A percentile compares a stretch with the other conserved stretches of the same genome.
These are phyloP conservation scores for Marasmius tenuissimus DNA, from an alignment of 1,284 basidiomycete species.

Conservation along the genomic window DNA sequence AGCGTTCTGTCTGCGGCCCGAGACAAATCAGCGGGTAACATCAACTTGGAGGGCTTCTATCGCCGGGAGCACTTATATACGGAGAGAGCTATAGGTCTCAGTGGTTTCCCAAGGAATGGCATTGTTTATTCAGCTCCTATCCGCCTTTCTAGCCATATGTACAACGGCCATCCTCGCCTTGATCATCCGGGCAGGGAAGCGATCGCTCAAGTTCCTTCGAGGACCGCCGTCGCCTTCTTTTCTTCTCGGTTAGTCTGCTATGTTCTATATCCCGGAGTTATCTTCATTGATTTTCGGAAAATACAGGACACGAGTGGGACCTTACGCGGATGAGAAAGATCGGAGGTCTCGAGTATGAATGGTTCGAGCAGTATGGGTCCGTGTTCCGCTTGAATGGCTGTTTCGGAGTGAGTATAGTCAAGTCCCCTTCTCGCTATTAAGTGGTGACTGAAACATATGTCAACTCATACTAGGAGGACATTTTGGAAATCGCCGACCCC, in stretches of 20 bases:
- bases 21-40: too few relatives aligned
- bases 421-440: not conserved
- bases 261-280: not conserved
- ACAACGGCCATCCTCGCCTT: not conserved
- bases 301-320: slow-evolving; percentile 22
- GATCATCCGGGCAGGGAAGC: not conserved
- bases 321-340: slow-evolving; percentile 27
- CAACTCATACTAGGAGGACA: not conserved
- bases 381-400: slow-evolving; percentile 26
- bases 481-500: not conserved
- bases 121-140: too few relatives aligned
- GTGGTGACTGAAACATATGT: not conserved
- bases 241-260: slow-evolving; percentile 4
- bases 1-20: too few relatives aligned
- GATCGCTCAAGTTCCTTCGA: slow-evolving; percentile 8
- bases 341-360: slow-evolving; percentile 28
- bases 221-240: slow-evolving; percentile 11
- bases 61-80: too few relatives aligned
- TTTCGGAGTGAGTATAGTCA: slow-evolving; percentile 23
- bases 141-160: too few relatives aligned
- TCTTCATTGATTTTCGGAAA: not conserved
- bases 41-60: too few relatives aligned
- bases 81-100: too few relatives aligned
- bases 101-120: too few relatives aligned
- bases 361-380: slow-evolving; percentile 29